Percentiles rank a stretch among this genome's conserved stretches.
These are phyloP conservation scores for Scolecobasidium constrictum DNA, from an alignment of 2,329 filamentous ascomycete genomes.

Conservation along the genomic window DNA sequence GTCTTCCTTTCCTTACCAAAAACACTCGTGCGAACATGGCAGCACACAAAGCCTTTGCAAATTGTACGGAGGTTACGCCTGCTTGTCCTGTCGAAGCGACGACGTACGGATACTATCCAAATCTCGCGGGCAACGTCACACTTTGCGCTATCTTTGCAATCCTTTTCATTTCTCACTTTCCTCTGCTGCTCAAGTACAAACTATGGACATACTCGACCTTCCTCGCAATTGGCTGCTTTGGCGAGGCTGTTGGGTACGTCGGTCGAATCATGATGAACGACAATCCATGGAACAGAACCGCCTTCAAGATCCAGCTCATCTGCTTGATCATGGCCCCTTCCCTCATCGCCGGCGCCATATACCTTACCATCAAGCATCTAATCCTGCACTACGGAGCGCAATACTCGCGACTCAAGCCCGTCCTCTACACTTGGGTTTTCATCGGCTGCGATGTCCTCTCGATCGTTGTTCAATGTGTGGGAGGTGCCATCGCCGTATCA, in stretches of 20 bases:
- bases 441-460: constrained; percentile 37
- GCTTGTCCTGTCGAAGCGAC: constrained; percentile 26
- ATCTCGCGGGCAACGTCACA: constrained; percentile 26
- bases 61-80: too few relatives aligned
- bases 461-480: constrained; percentile 33
- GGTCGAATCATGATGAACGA: constrained; percentile 39
- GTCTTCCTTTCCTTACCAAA: too few relatives aligned
- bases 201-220: constrained; percentile 30
- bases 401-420: constrained; percentile 32
- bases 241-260: constrained; percentile 28
- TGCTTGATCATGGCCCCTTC: constrained; percentile 48
- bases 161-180: constrained; percentile 22
- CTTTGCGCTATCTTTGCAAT: constrained; percentile 26
- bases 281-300: constrained; percentile 43
- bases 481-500: constrained; percentile 17
- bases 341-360: constrained; percentile 51
- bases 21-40: too few relatives aligned
- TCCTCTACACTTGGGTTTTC: constrained; percentile 39
- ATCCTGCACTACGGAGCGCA: constrained; percentile 31
- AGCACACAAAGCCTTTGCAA: too few relatives aligned
- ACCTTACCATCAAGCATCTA: constrained; percentile 48
- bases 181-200: constrained; percentile 22
- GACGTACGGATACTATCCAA: constrained; percentile 28
- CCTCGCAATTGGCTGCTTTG: constrained; percentile 26
- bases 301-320: constrained; percentile 50